Evolutionary conservation across 108 stramenopile genomes (phyloP), one percentile per base, ranked within the genome.

Genomic region (Aurantiochytrium sp.): DNA sequence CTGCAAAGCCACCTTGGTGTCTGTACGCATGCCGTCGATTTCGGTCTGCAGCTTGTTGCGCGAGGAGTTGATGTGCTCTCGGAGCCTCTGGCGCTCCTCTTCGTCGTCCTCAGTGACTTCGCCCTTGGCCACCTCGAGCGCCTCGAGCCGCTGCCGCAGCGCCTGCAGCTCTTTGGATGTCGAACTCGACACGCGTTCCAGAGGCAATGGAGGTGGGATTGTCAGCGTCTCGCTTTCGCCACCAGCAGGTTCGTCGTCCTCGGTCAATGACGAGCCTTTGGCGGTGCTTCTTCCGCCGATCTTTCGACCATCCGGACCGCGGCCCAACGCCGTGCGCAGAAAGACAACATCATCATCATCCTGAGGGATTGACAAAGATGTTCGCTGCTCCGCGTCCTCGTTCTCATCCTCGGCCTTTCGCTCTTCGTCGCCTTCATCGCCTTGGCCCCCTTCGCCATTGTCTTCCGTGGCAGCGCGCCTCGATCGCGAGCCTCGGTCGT

Each of bases 91-190:
- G 19, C 90, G 87, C 10, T 29, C 42, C 35, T 60, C 51, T 51
- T 90, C 90, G 73, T 90, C 90, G 0, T 44, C 51, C 18, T 90
- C 90, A 6, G 83, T 29, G 44, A 60, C 29, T 53, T 57, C 47
- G 14, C 21, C 28, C 44, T 83, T 73, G 10, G 58, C 44, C 21
- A 23, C 42, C 58, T 90, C 90, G 25, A 90, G 58, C 25, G 87
- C 59, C 71, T 90, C 90, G 29, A 90, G 87, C 87, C 19, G 51
- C n/a, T 18, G 60, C 44, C 87, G 76, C 73, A 87, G 43, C 23
- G 2, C 49, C 35, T 72, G 72, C 88, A 90, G 43, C 43, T 60
- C 23, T 19, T 69, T 90, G 5, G 76, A 87, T 8, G 58, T 35
- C 19, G 76, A 83, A 3, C 76, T 35, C 19, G 51, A 45, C 44